Conservation (phyloP, 2,329 filamentous ascomycete species). For the Coniella vitis region DNA sequence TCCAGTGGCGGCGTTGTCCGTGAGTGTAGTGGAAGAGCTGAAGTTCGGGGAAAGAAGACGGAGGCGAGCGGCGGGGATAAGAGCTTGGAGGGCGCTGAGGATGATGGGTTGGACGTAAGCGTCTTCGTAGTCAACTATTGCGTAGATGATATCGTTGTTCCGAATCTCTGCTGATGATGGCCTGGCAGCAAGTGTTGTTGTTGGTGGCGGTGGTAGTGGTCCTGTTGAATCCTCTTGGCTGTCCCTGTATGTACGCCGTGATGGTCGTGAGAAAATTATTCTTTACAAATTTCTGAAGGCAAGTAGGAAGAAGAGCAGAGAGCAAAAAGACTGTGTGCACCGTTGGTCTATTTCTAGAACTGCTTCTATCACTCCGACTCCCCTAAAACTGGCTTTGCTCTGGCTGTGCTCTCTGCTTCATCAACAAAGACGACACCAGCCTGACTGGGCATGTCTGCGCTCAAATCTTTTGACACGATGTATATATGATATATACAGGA, state of each 20-base stretch:
- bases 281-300: conserved; percentile 16
- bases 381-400: too few relatives aligned
- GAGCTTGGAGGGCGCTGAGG: conserved; percentile 58
- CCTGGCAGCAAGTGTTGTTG: conserved; percentile 13
- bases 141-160: conserved; percentile 47
- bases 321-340: conserved; percentile 16
- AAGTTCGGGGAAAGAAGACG: conserved; percentile 42
- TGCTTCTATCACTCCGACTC: conserved; percentile 16
- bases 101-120: conserved; percentile 84
- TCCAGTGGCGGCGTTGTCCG: too few relatives aligned
- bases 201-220: background rate
- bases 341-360: conserved; percentile 19
- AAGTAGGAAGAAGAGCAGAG: conserved; percentile 4
- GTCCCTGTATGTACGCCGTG: conserved; percentile 17
- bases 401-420: background rate
- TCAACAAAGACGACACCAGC: background rate
- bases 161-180: conserved; percentile 9
- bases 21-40: conserved; percentile 25
- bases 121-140: conserved; percentile 78
- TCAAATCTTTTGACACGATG: too few relatives aligned
- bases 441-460: too few relatives aligned
- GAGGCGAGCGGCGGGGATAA: conserved; percentile 49
- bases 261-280: conserved; percentile 27
- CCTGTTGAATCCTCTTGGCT: background rate
- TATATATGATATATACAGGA: too few relatives aligned